Evolutionary conservation across 129 eudicot species (phyloP).

Genomic region (Pseudognaphalium luteoalbum): DNA sequence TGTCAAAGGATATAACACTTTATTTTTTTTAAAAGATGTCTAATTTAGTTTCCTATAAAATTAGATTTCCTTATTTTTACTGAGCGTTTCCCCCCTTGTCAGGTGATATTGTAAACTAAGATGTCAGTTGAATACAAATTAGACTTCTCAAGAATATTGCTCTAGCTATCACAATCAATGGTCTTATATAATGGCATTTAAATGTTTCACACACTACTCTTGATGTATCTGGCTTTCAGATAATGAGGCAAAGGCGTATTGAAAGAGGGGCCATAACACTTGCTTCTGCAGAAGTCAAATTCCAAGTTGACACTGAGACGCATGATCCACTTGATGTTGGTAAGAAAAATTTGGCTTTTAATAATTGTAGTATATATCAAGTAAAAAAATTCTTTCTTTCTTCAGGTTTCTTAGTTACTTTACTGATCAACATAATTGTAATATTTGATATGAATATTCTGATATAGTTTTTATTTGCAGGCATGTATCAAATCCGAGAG

Average conservation of each 20-base stretch:
- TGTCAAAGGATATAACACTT: neutral
- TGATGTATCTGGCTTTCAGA: constrained; percentile 44
- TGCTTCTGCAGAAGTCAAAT: constrained; percentile 98
- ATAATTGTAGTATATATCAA: neutral
- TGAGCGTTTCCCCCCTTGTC: constrained; percentile 19
- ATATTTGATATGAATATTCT: neutral
- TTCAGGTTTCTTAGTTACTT: neutral
- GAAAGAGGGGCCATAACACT: constrained; percentile 98
- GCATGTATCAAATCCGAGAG: constrained; percentile 98
- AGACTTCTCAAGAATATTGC: constrained; percentile 8
- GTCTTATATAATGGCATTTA: neutral
- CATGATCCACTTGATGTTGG: constrained; percentile 99
- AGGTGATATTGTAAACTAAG: neutral
- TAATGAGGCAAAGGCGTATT: constrained; percentile 92
- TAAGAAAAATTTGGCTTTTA: constrained; percentile 20
- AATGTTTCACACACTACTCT: neutral
- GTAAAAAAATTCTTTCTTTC: constrained; percentile 1
- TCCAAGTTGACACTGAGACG: constrained; percentile 98
- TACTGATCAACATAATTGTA: neutral
- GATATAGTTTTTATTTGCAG: constrained; percentile 39
- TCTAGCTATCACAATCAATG: neutral
- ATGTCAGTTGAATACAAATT: neutral
- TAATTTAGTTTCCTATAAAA: neutral
- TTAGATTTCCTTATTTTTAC: neutral
- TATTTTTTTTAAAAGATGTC: neutral